A percentile compares a stretch with the other conserved stretches of the same genome.
Evolutionary conservation across 2,329 filamentous ascomycete genomes (phyloP).

Genomic region (Nemania abortiva): DNA sequence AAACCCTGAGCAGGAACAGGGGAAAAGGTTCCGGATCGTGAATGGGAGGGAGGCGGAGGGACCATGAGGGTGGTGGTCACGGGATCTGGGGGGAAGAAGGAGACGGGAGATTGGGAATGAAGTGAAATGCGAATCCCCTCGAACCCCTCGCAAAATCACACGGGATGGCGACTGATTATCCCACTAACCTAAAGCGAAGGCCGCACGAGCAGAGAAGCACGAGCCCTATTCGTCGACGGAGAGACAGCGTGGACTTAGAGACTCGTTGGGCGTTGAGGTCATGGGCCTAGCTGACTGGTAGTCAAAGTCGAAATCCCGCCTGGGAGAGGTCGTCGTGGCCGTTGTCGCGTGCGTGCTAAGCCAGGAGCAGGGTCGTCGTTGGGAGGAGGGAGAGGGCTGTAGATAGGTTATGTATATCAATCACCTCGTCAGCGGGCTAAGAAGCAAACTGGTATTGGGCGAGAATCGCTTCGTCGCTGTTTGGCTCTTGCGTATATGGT

Average conservation of each 20-base stretch:
- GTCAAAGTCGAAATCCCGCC: constrained; percentile 30
- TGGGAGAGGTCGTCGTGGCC: not conserved
- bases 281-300: constrained; percentile 43
- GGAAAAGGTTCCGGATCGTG: constrained; percentile 74
- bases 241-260: constrained; percentile 40
- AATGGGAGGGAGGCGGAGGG: constrained; percentile 52
- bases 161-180: constrained; percentile 29
- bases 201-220: constrained; percentile 20
- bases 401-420: not conserved
- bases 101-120: constrained; percentile 37
- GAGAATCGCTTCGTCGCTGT: not conserved
- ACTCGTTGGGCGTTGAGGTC: constrained; percentile 43
- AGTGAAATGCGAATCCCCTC: constrained; percentile 46
- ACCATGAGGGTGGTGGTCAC: constrained; percentile 52
- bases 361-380: not conserved
- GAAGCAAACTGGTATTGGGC: not conserved
- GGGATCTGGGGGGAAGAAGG: constrained; percentile 42
- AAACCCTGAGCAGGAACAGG: constrained; percentile 69
- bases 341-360: not conserved
- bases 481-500: not conserved
- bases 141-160: constrained; percentile 48
- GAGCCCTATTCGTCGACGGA: constrained; percentile 31
- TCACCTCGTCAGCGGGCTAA: constrained; percentile 5
- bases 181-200: constrained; percentile 27
- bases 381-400: not conserved